Conservation (phyloP, 2,329 filamentous ascomycete species). For the Immersiporthe knoxdaviesiana region DNA sequence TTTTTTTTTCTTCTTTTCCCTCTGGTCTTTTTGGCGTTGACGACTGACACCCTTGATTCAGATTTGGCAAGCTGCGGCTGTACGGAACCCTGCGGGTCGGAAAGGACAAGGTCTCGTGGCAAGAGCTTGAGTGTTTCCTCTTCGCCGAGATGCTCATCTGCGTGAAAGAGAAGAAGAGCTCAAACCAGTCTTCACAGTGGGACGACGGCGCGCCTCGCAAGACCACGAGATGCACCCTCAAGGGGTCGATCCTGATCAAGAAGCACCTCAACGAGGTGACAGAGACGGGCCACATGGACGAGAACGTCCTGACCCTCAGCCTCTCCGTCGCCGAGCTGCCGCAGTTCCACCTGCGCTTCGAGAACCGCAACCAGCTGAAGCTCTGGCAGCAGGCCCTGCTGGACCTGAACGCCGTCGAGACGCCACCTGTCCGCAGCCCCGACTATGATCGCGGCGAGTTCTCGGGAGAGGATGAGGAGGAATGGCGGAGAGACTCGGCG, state of each 20-base stretch:
- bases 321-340: constrained; percentile 91
- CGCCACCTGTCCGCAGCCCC: constrained; percentile 65
- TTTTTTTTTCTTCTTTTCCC: neutral
- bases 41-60: constrained; percentile 44
- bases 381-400: constrained; percentile 86
- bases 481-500: constrained; percentile 66
- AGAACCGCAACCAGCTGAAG: constrained; percentile 81
- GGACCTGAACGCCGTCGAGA: constrained; percentile 77
- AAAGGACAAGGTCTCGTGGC: constrained; percentile 96
- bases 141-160: constrained; percentile 99
- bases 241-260: constrained; percentile 97
- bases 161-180: constrained; percentile 91
- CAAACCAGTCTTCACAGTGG: constrained; percentile 60
- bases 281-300: constrained; percentile 72
- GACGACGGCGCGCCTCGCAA: constrained; percentile 65
- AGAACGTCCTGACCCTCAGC: constrained; percentile 84
- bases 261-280: constrained; percentile 91
- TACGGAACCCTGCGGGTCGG: constrained; percentile 91
- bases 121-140: constrained; percentile 94
- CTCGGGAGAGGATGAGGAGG: constrained; percentile 87
- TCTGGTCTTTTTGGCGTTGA: constrained; percentile 21
- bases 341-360: constrained; percentile 90
- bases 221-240: constrained; percentile 80
- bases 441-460: constrained; percentile 78
- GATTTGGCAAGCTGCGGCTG: constrained; percentile 88